Percentiles rank a stretch among this genome's conserved stretches.
Conservation (phyloP, 2,329 filamentous ascomycete species). For the Paracamarosporium sp. region DNA sequence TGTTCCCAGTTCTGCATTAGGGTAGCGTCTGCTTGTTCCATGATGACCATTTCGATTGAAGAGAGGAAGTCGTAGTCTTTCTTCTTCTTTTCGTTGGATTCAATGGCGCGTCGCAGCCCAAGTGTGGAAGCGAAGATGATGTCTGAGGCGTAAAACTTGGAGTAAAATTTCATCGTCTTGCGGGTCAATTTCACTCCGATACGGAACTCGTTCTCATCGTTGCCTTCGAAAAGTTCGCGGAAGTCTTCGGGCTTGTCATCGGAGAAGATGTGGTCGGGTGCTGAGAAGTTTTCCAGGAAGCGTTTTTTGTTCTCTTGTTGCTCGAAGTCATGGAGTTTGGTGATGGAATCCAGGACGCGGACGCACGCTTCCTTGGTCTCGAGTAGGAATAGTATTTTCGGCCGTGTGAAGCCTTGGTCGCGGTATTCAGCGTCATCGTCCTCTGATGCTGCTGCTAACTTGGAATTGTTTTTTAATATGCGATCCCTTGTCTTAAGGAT, state of each 20-base stretch:
- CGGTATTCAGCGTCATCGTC: slow-evolving; percentile 72
- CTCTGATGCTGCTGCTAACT: slow-evolving; percentile 70
- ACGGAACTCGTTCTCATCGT: slow-evolving; percentile 97
- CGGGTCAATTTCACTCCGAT: slow-evolving; percentile 96
- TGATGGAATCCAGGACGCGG: slow-evolving; percentile 78
- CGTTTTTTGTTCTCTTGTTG: slow-evolving; percentile 95
- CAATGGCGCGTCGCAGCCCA: slow-evolving; percentile 88
- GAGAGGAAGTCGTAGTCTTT: slow-evolving; percentile 91
- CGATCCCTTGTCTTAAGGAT: slow-evolving; percentile 91
- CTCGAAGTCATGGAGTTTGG: slow-evolving; percentile 77
- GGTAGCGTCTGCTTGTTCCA: slow-evolving; percentile 91
- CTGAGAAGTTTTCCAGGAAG: slow-evolving; percentile 83
- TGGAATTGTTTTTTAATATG: slow-evolving; percentile 90
- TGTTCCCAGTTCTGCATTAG: slow-evolving; percentile 99
- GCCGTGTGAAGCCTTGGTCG: slow-evolving; percentile 94
- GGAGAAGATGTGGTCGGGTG: slow-evolving; percentile 71
- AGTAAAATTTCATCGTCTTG: slow-evolving; percentile 93
- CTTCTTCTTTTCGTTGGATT: slow-evolving; percentile 69
- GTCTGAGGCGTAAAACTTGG: slow-evolving; percentile 95
- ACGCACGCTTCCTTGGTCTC: slow-evolving; percentile 89
- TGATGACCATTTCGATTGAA: slow-evolving; percentile 87
- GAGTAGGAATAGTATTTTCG: slow-evolving; percentile 88
- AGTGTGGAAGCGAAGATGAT: slow-evolving; percentile 91
- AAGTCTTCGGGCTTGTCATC: slow-evolving; percentile 85
- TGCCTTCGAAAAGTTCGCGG: slow-evolving; percentile 86